Evolutionary conservation across 2,329 filamentous ascomycete species (phyloP).

Genomic region (Fusarium proliferatum): DNA sequence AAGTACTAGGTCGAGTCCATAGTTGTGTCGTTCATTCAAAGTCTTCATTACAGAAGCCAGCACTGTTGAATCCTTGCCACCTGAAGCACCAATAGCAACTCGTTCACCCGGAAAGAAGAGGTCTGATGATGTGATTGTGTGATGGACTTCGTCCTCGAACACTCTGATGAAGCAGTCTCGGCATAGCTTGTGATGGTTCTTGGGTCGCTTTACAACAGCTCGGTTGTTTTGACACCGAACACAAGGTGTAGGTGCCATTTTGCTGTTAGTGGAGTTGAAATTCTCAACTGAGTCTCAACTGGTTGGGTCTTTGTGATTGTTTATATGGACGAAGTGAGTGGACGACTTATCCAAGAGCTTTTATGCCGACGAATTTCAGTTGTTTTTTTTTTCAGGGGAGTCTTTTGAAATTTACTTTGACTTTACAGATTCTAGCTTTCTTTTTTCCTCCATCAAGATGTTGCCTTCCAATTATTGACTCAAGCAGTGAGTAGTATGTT

Average conservation of each 20-base stretch:
- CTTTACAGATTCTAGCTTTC: conserved; percentile 18
- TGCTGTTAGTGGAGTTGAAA: conserved; percentile 5
- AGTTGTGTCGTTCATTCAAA: conserved; percentile 88
- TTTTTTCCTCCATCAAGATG: background rate
- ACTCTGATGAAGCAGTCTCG: conserved; percentile 85
- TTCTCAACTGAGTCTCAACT: background rate
- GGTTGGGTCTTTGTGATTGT: background rate
- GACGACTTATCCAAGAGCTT: background rate
- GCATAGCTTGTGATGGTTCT: conserved; percentile 95
- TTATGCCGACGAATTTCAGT: background rate
- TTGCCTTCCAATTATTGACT: conserved; percentile 22
- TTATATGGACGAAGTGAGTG: background rate
- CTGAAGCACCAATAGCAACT: conserved; percentile 94
- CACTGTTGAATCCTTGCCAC: conserved; percentile 97
- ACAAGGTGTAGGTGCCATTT: conserved; percentile 83
- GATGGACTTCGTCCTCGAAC: conserved; percentile 94
- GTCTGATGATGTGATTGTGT: conserved; percentile 85
- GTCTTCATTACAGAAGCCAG: conserved; percentile 95
- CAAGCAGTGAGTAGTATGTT: conserved; percentile 17
- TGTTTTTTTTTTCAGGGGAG: background rate
- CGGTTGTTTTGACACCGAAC: conserved; percentile 79
- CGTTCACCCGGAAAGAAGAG: conserved; percentile 87
- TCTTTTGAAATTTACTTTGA: background rate
- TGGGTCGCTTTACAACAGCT: conserved; percentile 91
- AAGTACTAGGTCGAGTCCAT: conserved; percentile 85